Conservation (phyloP, 768 basidiomycete species). For the Lactarius trivialis region DNA sequence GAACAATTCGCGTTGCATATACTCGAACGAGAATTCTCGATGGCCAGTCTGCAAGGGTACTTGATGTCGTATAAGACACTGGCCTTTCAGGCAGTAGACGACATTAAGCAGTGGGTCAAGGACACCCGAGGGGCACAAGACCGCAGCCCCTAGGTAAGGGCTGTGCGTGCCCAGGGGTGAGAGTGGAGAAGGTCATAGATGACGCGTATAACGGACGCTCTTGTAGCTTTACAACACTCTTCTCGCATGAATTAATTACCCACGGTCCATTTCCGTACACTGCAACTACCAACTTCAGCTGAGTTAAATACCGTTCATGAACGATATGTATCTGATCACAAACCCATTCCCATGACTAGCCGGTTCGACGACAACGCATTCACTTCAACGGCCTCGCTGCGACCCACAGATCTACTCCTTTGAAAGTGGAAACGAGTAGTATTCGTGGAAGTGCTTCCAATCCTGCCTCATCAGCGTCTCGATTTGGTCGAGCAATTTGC, state of each 20-base stretch:
- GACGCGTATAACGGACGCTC: neutral
- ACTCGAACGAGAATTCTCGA: constrained; percentile 39
- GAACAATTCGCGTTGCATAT: constrained; percentile 48
- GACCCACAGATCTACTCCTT: neutral
- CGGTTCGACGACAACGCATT: neutral
- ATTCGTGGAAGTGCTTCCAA: neutral
- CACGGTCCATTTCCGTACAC: neutral
- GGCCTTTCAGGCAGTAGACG: constrained; percentile 49
- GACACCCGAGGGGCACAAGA: constrained; percentile 33
- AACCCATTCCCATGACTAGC: neutral
- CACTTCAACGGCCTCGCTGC: neutral
- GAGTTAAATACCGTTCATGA: neutral
- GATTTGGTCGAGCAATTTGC: neutral
- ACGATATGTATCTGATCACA: neutral
- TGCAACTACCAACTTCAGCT: neutral
- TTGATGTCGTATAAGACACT: constrained; percentile 62
- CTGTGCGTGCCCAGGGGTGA: no score
- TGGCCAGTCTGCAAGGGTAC: constrained; percentile 48
- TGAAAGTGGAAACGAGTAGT: neutral
- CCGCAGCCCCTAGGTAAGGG: constrained; percentile 11
- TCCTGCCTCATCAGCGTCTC: neutral
- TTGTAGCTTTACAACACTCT: neutral
- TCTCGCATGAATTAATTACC: neutral
- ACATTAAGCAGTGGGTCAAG: constrained; percentile 43
- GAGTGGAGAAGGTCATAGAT: neutral